Evolutionary conservation across 1,284 basidiomycete species (phyloP).

Genomic region (Serendipita sp.): DNA sequence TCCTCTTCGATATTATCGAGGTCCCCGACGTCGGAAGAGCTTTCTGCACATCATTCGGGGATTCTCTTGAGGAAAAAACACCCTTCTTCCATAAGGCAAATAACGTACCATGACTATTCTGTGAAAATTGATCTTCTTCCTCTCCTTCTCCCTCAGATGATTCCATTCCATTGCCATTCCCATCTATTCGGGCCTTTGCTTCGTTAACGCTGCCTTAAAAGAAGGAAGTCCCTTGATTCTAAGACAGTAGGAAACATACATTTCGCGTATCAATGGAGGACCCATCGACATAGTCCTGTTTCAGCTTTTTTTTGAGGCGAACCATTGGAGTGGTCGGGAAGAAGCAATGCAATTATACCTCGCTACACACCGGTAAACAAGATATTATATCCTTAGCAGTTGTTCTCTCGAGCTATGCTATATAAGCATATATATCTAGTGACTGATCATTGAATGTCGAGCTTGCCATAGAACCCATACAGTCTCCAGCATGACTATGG

Average conservation of each 20-base stretch:
- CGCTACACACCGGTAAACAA: too few species aligned
- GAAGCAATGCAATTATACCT: too few species aligned
- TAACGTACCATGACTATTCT: neutral
- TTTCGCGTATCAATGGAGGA: neutral
- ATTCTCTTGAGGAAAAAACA: neutral
- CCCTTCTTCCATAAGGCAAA: neutral
- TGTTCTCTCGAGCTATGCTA: too few species aligned
- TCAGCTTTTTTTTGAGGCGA: neutral
- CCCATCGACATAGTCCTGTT: neutral
- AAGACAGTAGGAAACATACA: neutral
- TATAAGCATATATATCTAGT: too few species aligned
- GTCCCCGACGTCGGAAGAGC: neutral
- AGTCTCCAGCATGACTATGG: too few species aligned
- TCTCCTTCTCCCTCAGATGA: neutral
- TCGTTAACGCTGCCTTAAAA: neutral
- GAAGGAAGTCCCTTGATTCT: neutral
- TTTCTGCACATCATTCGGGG: neutral
- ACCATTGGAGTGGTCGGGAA: neutral
- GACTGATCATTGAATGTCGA: too few species aligned
- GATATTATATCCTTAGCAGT: too few species aligned
- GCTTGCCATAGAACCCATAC: too few species aligned
- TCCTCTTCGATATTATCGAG: neutral
- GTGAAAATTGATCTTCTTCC: neutral
- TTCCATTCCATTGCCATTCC: neutral
- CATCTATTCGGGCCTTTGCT: neutral